A percentile compares a stretch with the other conserved stretches of the same genome.
phyloP scores from a whole-genome alignment of 768 basidiomycete species.

The Amanita pseudoporphyria region DNA sequence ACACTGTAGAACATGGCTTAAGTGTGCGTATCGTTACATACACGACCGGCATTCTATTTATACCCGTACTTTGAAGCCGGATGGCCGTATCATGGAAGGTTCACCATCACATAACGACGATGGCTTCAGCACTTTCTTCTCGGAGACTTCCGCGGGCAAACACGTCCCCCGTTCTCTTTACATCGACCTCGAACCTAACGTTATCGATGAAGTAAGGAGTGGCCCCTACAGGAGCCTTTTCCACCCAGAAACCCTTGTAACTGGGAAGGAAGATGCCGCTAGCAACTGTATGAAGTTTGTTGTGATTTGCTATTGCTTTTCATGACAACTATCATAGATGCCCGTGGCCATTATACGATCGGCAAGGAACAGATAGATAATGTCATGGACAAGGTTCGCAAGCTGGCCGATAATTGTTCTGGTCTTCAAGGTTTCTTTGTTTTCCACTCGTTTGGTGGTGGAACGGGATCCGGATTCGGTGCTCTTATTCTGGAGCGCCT shows the following conservation, averaged over 20 bases:
- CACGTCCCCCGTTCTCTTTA: conserved; percentile 97
- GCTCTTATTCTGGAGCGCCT: conserved; percentile 95
- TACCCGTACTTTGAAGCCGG: conserved; percentile 50
- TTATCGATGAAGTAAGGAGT: conserved; percentile 94
- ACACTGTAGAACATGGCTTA: conserved; percentile 97
- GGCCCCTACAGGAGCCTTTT: conserved; percentile 95
- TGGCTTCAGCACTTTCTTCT: conserved; percentile 99
- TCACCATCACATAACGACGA: conserved; percentile 69
- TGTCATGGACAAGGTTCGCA: conserved; percentile 95
- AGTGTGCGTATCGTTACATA: conserved; percentile 51
- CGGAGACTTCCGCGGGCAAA: conserved; percentile 93
- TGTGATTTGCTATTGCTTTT: background rate
- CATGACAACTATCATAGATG: conserved; percentile 43
- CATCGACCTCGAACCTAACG: conserved; percentile 95
- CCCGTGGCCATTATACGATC: conserved; percentile 97
- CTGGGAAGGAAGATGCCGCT: conserved; percentile 98
- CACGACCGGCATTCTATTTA: conserved; percentile 13
- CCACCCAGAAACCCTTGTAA: conserved; percentile 98
- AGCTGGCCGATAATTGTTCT: conserved; percentile 94
- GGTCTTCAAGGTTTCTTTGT: conserved; percentile 99
- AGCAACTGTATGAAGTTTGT: conserved; percentile 77
- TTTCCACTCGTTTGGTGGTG: conserved; percentile 99
- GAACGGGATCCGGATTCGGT: conserved; percentile 98
- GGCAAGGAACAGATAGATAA: conserved; percentile 97
- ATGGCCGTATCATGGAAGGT: conserved; percentile 80